Evolutionary conservation across 164 flowering plant genomes (phyloP).

Genomic region (Aristolochia contorta): DNA sequence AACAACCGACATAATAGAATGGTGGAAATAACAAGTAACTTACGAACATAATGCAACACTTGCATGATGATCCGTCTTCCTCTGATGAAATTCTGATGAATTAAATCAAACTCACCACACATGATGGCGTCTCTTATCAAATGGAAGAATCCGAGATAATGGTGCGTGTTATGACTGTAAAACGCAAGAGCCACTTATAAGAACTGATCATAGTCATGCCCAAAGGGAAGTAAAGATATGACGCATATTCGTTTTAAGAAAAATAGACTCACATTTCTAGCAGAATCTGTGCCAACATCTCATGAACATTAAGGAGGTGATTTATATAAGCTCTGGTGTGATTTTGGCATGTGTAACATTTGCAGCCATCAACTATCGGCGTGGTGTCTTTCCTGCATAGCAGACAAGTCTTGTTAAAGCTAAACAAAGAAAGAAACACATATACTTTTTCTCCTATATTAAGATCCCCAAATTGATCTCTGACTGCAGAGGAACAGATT

Average conservation of each 20-base stretch:
- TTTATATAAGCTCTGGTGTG: conserved; percentile 83
- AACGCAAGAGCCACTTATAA: neutral
- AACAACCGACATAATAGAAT: too few relatives aligned
- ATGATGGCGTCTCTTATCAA: conserved; percentile 60
- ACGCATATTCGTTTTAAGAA: neutral
- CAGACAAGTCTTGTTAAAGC: neutral
- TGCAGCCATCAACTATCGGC: conserved; percentile 48
- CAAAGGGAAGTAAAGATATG: neutral
- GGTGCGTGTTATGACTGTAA: conserved; percentile 86
- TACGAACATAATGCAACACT: neutral
- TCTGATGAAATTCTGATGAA: conserved; percentile 36
- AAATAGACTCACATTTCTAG: conserved; percentile 55
- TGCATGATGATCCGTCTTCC: conserved; percentile 34
- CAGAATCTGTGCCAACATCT: conserved; percentile 84
- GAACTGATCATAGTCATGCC: conserved; percentile 1
- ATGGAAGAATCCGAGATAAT: conserved; percentile 64
- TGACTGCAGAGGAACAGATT: too few relatives aligned
- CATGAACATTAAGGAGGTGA: conserved; percentile 88
- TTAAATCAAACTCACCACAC: conserved; percentile 44
- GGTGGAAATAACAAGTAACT: too few relatives aligned
- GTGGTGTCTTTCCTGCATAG: conserved; percentile 64
- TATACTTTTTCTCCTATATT: too few relatives aligned
- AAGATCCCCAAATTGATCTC: too few relatives aligned
- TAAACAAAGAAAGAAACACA: too few relatives aligned
- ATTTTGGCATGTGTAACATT: conserved; percentile 79